Conservation (phyloP, 805 yeast species). For the Priceomyces melissophilus region DNA sequence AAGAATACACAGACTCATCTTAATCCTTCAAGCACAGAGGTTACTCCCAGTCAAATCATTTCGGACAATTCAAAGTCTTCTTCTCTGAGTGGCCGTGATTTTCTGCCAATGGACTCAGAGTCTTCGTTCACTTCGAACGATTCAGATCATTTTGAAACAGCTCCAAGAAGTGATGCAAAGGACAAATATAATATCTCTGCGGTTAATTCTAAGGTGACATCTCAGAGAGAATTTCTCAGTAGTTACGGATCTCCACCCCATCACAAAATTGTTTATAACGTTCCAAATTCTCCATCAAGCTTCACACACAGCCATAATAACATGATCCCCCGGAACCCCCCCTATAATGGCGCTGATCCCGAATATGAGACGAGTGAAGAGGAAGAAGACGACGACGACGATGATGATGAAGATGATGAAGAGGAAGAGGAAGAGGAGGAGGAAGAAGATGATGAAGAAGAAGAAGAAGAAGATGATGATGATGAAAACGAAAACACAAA, state of each 20-base stretch:
- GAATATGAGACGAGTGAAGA: conserved; percentile 3
- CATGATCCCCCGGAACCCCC: too few species aligned
- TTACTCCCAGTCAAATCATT: too few species aligned
- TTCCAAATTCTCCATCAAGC: too few species aligned
- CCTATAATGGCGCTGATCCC: too few species aligned
- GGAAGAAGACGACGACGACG: conserved; percentile 8
- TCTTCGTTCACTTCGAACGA: conserved; percentile 29
- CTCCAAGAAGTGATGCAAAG: neutral
- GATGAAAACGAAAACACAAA: conserved; percentile 1
- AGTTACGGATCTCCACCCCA: too few species aligned
- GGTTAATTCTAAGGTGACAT: too few species aligned
- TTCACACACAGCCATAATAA: too few species aligned
- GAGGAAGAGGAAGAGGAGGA: conserved; percentile 8
- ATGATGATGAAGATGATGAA: conserved; percentile 2
- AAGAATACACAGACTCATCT: too few species aligned
- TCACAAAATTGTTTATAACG: too few species aligned
- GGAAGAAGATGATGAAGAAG: conserved; percentile 8
- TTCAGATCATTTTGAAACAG: conserved; percentile 5
- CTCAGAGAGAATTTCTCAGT: too few species aligned
- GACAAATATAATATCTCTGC: neutral
- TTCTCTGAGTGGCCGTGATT: conserved; percentile 29
- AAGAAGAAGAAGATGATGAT: conserved; percentile 8
- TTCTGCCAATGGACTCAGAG: conserved; percentile 29
- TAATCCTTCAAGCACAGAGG: too few species aligned
- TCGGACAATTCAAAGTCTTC: neutral